Conservation (phyloP, 1,139 yeast genomes). For the Hansenula sp. region DNA sequence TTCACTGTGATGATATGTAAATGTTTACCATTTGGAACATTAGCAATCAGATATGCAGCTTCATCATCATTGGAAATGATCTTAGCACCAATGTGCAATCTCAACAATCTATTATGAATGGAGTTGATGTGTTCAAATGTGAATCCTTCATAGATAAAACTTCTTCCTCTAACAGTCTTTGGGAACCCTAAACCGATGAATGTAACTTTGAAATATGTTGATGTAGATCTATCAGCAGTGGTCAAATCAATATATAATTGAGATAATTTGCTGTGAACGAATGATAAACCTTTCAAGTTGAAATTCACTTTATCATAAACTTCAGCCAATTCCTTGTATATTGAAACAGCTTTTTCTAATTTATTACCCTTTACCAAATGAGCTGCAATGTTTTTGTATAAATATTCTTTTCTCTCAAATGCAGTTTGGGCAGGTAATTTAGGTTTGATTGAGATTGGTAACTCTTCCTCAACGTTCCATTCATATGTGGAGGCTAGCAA, state of each 20-base stretch:
- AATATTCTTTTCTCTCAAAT: constrained; percentile 75
- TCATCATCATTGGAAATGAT: constrained; percentile 66
- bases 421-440: constrained; percentile 74
- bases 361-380: constrained; percentile 71
- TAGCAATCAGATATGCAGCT: constrained; percentile 43
- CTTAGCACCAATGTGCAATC: constrained; percentile 79
- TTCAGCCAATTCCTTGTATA: constrained; percentile 71
- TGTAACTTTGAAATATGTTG: constrained; percentile 76
- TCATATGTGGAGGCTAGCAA: constrained; percentile 71
- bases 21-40: constrained; percentile 65
- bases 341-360: constrained; percentile 71
- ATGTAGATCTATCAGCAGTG: constrained; percentile 65
- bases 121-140: constrained; percentile 87
- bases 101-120: constrained; percentile 70
- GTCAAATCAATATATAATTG: constrained; percentile 66
- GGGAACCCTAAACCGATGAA: constrained; percentile 89
- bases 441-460: constrained; percentile 61
- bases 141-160: constrained; percentile 79
- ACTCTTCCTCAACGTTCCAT: constrained; percentile 62
- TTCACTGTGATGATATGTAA: constrained; percentile 70
- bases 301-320: constrained; percentile 72
- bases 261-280: constrained; percentile 66
- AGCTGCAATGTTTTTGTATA: constrained; percentile 67
- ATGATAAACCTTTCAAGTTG: constrained; percentile 73
- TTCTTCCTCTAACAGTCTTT: constrained; percentile 64